Base-by-base conservation (phyloP, 768 basidiomycete genomes). In the Butyriboletus loyo region DNA sequence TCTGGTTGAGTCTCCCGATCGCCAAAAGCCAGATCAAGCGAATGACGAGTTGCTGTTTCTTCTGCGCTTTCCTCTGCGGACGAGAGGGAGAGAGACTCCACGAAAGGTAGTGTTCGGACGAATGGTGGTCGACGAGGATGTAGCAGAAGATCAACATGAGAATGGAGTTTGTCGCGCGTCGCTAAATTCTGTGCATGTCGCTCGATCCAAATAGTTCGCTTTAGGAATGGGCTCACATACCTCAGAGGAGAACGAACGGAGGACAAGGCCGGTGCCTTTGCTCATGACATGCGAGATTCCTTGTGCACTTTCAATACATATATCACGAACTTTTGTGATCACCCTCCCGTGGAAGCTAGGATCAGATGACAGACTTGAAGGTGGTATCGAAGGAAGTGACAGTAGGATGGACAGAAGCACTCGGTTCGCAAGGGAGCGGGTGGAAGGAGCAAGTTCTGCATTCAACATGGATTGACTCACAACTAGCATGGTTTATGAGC, bases 51-150 rank as follows among this genome's bases (percentile, higher is more conserved):
- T 35, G 75, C 76, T 4, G 54, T 62, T 68, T 92, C 89, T 61
- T 89, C 86, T 19, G 75, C 72, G 28, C 80, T 76, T 61, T 88
- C 87, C 57, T 90, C 86, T 2, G 72, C 70, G 25, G 75, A 77
- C 57, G 82, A 83, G 27, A 91, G 73, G 13, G 84, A 77, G 15
- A 90, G 64, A 1, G 76, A 67, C 55, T 87, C 87, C 11, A 87
- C 64, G 28, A 78, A 74, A 15, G 89, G 87, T 51, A 87, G 66
- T 4, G 85, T 76, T 40, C 86, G 82, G 48, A 90, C 74, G 13
- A 89, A 69, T 8, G 90, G 87, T 9, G 92, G 92, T 5, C 88
- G 75, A 21, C 89, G 85, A 41, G 91, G 90, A 60, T 93, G 92
- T 11, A 94, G 64, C 22, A 92, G 70, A 25, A 85, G 65, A 52